These are phyloP conservation scores for Gossypium laxum DNA, from an alignment of 441 rosid genomes.

Conservation along the genomic window DNA sequence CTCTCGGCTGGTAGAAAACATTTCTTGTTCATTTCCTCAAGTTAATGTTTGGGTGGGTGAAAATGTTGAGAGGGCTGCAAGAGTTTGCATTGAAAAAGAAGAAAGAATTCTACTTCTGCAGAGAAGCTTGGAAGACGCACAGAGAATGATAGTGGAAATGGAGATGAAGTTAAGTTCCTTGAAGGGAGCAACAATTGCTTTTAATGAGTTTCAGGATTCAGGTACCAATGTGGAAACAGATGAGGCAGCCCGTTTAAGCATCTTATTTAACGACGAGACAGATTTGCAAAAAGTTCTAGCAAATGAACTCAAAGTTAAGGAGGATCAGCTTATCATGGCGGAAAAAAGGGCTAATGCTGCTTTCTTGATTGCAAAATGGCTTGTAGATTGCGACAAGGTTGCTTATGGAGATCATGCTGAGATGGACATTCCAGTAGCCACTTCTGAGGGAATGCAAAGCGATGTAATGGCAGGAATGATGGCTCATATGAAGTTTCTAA, in stretches of 20 bases:
- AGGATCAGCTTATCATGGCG: constrained; percentile 33
- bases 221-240: constrained; percentile 29
- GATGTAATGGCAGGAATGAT: constrained; percentile 13
- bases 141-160: constrained; percentile 60
- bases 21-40: constrained; percentile 63
- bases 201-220: constrained; percentile 40
- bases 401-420: constrained; percentile 17
- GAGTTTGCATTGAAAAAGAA: constrained; percentile 71
- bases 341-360: constrained; percentile 43
- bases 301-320: constrained; percentile 30
- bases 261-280: constrained; percentile 35
- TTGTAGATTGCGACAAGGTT: constrained; percentile 30
- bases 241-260: constrained; percentile 27
- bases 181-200: constrained; percentile 60
- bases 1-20: constrained; percentile 55
- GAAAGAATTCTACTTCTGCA: constrained; percentile 62
- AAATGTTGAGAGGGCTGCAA: constrained; percentile 70
- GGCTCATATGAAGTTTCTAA: constrained; percentile 11
- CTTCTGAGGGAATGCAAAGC: constrained; percentile 9
- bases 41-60: constrained; percentile 50
- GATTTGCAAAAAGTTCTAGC: constrained; percentile 31
- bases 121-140: constrained; percentile 83
- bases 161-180: constrained; percentile 62
- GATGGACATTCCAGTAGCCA: constrained; percentile 16
- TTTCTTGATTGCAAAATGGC: constrained; percentile 44